These are phyloP conservation scores for Erysimum pusillum DNA, from an alignment of 441 rosid species.

Conservation along the genomic window DNA sequence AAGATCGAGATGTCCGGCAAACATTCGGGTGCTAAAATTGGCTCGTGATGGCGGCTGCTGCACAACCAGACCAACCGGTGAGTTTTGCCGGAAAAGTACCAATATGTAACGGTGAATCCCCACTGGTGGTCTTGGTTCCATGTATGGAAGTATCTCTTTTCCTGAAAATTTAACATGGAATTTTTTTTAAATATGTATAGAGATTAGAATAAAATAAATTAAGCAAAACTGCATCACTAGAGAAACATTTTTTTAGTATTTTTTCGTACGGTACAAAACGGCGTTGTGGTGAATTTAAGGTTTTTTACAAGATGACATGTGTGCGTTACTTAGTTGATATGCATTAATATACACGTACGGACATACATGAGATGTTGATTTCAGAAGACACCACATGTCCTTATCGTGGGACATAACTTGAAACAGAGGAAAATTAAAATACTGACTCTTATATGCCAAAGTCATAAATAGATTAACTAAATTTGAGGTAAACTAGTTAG, in stretches of 20 bases:
- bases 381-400: conserved; percentile 27
- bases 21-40: conserved; percentile 76
- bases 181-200: not conserved
- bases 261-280: not conserved
- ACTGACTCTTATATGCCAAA: conserved; percentile 13
- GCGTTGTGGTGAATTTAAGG: conserved; percentile 31
- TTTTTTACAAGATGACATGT: conserved; percentile 13
- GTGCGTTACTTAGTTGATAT: conserved; percentile 16
- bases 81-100: conserved; percentile 81
- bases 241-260: not conserved
- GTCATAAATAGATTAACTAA: not conserved
- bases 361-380: conserved; percentile 18
- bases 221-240: not conserved
- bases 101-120: conserved; percentile 90
- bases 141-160: conserved; percentile 69
- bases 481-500: not conserved
- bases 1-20: conserved; percentile 65
- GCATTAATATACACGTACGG: conserved; percentile 26
- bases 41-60: conserved; percentile 71
- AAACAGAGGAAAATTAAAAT: not conserved
- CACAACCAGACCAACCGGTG: conserved; percentile 64
- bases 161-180: conserved; percentile 52
- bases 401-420: conserved; percentile 20
- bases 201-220: not conserved
- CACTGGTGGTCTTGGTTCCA: conserved; percentile 79